phyloP scores from a whole-genome alignment of 2,329 filamentous ascomycete genomes.

The Colletotrichum neosansevieriae region DNA sequence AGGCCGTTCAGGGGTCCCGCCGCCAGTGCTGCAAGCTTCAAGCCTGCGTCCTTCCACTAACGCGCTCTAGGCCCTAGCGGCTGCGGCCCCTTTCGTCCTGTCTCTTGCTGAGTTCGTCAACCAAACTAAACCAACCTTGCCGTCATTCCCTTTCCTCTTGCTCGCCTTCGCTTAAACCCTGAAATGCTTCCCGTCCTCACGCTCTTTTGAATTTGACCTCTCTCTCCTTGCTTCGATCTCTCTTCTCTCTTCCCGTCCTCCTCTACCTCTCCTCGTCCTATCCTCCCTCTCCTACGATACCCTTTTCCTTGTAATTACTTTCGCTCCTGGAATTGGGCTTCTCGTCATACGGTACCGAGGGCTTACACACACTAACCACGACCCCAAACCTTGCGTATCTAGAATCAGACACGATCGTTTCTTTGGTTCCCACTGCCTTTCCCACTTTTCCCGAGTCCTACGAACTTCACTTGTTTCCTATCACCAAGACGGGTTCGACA shows the following conservation, averaged over 20 bases:
- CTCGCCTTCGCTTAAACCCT: slow-evolving; percentile 38
- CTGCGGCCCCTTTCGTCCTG: slow-evolving; percentile 37
- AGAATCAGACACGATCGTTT: slow-evolving; percentile 30
- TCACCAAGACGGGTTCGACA: slow-evolving; percentile 36
- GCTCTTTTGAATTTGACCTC: slow-evolving; percentile 39
- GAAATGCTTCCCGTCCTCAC: slow-evolving; percentile 38
- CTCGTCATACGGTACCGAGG: slow-evolving; percentile 23
- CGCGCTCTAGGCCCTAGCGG: slow-evolving; percentile 25
- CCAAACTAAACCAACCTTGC: slow-evolving; percentile 16
- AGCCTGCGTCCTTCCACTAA: slow-evolving; percentile 33
- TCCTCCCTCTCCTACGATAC: slow-evolving; percentile 18
- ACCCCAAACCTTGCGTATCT: slow-evolving; percentile 5
- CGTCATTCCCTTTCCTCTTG: slow-evolving; percentile 22
- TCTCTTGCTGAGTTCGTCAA: slow-evolving; percentile 29
- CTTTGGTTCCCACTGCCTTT: slow-evolving; percentile 14
- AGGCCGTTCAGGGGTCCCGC: slow-evolving; percentile 27
- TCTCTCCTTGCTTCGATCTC: slow-evolving; percentile 31
- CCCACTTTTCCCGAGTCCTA: slow-evolving; percentile 12
- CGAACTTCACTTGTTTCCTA: slow-evolving; percentile 12
- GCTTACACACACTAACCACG: slow-evolving; percentile 7
- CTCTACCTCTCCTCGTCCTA: slow-evolving; percentile 13
- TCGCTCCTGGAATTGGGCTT: slow-evolving; percentile 31
- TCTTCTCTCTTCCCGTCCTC: slow-evolving; percentile 22
- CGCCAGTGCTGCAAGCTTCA: slow-evolving; percentile 23
- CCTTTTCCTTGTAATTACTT: slow-evolving; percentile 40